Evolutionary conservation across 2,329 filamentous ascomycete genomes (phyloP).

Genomic region (Ceratocystis harringtonii): DNA sequence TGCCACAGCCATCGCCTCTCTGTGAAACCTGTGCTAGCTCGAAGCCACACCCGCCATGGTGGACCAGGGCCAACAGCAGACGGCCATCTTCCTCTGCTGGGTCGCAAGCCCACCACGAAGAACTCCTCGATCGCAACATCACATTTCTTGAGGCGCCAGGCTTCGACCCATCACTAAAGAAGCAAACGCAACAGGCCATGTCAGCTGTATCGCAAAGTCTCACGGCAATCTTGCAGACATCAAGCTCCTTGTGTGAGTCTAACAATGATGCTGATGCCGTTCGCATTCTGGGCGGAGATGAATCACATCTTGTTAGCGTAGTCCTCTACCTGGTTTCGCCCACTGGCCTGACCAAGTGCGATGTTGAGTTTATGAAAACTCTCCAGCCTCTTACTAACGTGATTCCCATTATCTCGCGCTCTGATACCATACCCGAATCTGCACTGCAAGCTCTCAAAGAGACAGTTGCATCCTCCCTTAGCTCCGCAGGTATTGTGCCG

Average conservation of each 20-base stretch:
- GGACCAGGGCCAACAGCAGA: constrained; percentile 53
- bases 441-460: constrained; percentile 46
- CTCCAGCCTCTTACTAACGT: constrained; percentile 66
- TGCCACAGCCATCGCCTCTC: background rate
- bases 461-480: constrained; percentile 40
- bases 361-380: constrained; percentile 56
- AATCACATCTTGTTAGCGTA: constrained; percentile 70
- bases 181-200: constrained; percentile 20
- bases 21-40: constrained; percentile 64
- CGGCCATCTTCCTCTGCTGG: constrained; percentile 35
- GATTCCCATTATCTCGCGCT: constrained; percentile 64
- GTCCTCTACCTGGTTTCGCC: constrained; percentile 68
- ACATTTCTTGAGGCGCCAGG: constrained; percentile 79
- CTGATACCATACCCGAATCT: constrained; percentile 50
- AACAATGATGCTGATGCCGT: constrained; percentile 45
- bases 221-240: background rate
- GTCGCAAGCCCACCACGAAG: constrained; percentile 40
- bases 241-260: background rate
- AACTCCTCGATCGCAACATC: constrained; percentile 75
- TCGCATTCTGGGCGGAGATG: constrained; percentile 62
- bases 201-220: background rate
- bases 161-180: constrained; percentile 18
- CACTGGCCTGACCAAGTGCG: constrained; percentile 42
- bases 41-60: constrained; percentile 78
- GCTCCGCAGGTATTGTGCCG: constrained; percentile 41